Percentiles rank a stretch among this genome's conserved stretches.
phyloP scores from a whole-genome alignment of 176 grass and related monocot genomes.

The Paspalum vaginatum region DNA sequence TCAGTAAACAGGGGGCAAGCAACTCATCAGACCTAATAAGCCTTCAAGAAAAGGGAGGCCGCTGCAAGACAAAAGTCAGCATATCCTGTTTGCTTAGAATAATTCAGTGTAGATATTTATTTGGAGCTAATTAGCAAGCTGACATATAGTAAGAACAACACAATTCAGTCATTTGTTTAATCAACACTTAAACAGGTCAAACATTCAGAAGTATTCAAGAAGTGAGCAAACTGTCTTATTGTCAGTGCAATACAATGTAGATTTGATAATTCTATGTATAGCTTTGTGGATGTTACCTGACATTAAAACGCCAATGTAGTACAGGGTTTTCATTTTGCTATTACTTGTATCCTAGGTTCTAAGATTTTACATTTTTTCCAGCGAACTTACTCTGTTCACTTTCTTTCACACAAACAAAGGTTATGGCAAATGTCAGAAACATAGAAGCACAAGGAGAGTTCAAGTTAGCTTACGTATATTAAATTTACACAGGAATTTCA shows the following conservation, averaged over 20 bases:
- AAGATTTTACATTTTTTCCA: neutral
- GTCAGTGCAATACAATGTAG: neutral
- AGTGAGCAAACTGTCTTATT: neutral
- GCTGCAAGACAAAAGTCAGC: neutral
- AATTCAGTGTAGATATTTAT: too few relatives aligned
- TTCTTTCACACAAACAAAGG: neutral
- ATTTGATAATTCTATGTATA: neutral
- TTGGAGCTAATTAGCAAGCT: too few relatives aligned
- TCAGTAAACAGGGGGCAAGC: too few relatives aligned
- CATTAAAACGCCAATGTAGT: neutral
- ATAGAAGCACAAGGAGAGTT: neutral
- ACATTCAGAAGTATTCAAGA: neutral
- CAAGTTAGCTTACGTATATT: conserved; percentile 32
- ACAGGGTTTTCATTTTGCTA: neutral
- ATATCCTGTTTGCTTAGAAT: too few relatives aligned
- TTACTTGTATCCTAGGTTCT: neutral
- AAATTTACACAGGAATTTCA: neutral
- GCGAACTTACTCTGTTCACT: neutral
- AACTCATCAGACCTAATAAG: too few relatives aligned
- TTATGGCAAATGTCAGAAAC: neutral
- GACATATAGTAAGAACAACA: too few relatives aligned
- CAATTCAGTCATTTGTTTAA: neutral
- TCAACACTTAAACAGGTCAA: neutral
- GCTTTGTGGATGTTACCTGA: neutral
- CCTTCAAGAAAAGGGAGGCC: too few relatives aligned